Conservation (phyloP, 2,329 filamentous ascomycete genomes). For the Helotiales sp. region DNA sequence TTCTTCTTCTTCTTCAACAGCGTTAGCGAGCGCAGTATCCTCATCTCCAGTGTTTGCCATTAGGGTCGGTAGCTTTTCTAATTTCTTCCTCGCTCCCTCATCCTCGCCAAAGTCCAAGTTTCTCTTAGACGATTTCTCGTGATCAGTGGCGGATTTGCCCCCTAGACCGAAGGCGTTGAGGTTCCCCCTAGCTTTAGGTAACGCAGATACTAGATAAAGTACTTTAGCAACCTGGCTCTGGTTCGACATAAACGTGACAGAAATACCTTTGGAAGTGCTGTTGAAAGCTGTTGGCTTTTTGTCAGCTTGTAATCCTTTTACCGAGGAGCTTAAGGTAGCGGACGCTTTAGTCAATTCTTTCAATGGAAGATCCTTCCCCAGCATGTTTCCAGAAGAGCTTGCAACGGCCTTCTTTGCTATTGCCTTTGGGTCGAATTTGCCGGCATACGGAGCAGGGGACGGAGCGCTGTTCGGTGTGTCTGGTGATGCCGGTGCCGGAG, state of each 20-base stretch:
- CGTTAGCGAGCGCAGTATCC: constrained; percentile 53
- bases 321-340: constrained; percentile 41
- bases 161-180: constrained; percentile 82
- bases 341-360: constrained; percentile 46
- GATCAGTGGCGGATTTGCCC: constrained; percentile 63
- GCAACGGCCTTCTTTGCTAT: constrained; percentile 77
- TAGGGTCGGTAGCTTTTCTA: constrained; percentile 84
- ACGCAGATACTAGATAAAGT: constrained; percentile 43
- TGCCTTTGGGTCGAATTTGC: constrained; percentile 85
- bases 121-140: constrained; percentile 68
- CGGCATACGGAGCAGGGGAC: constrained; percentile 62
- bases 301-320: constrained; percentile 43
- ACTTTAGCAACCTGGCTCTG: constrained; percentile 18
- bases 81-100: constrained; percentile 80
- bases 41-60: constrained; percentile 61
- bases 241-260: background rate
- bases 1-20: constrained; percentile 61
- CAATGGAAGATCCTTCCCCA: constrained; percentile 55
- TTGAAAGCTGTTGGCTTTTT: constrained; percentile 41
- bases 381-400: constrained; percentile 52
- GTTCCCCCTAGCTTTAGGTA: constrained; percentile 69
- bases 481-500: constrained; percentile 55
- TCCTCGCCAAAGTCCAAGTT: constrained; percentile 87
- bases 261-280: constrained; percentile 42
- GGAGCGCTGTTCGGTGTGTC: constrained; percentile 48